Evolutionary conservation across 805 yeast species (phyloP), one percentile per base, ranked within the genome.

Genomic region (Ogataea saltuana): DNA sequence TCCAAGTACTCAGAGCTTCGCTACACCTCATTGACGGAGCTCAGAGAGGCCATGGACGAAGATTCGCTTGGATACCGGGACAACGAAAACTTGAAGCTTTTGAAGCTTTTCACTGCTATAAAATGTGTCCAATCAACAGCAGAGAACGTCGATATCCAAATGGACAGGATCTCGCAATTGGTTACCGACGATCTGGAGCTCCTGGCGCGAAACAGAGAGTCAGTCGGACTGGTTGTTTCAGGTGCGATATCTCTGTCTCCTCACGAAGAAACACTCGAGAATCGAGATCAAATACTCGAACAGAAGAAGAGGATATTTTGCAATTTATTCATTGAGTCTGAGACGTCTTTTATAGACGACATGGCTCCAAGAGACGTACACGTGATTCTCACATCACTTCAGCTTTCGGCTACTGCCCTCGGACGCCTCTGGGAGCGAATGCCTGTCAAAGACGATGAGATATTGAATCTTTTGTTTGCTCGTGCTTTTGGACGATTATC

Each of bases 51-150:
- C 18, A 23, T 40, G 17, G 38, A 43, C 3, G 30, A 15, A 3
- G 44, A 30, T 22, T 30, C 25, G n/a, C n/a, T n/a, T 11, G n/a
- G n/a, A 3, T 25, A 22, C 19, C n/a, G 5, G 1, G 17, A 17
- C 11, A 33, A 40, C 15, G 31, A n/a, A 2, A 35, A 32, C 25
- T 33, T 47, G 13, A 20, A 22, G 22, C 17, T 37, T 6, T 30
- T 41, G 26, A 43, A 40, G 32, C 26, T 43, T 6, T 43, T 39
- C 11, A 30, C 34, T 2, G 17, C n/a, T 4, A 15, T 47, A n/a
- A 45, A 17, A 11, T 21, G 31, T 22, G 12, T 45, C 3, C 15
- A 32, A 4, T 3, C 4, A 11, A 4, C 30, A 2, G 10, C 42
- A 3, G 15, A 10, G n/a, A 26, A 25, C 12, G 10, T 12, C n/a